A percentile compares a stretch with the other conserved stretches of the same genome.
These are phyloP conservation scores for Trichoderma gamsii DNA, from an alignment of 495 filamentous ascomycete species.

Conservation along the genomic window DNA sequence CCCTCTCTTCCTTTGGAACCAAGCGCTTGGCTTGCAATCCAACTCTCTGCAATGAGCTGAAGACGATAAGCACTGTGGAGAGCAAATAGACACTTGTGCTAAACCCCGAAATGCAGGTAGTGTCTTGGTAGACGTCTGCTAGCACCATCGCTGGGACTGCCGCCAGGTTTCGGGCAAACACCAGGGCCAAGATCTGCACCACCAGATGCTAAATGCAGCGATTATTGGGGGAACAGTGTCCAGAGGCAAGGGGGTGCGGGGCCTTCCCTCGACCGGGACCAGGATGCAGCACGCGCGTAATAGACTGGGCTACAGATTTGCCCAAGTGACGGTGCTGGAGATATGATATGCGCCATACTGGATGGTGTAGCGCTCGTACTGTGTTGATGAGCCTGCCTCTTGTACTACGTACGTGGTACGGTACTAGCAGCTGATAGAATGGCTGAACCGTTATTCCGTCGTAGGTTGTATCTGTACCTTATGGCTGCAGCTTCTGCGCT, in stretches of 20 bases:
- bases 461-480: too few relatives aligned
- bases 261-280: neutral
- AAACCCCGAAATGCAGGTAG: neutral
- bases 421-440: too few relatives aligned
- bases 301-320: neutral
- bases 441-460: neutral
- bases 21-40: too few relatives aligned
- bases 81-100: neutral
- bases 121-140: neutral
- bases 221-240: neutral
- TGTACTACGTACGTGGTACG: too few relatives aligned
- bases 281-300: constrained; percentile 6
- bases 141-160: neutral
- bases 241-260: constrained; percentile 8
- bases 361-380: constrained; percentile 4
- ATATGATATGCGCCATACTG: neutral
- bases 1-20: too few relatives aligned
- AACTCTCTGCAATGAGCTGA: too few relatives aligned
- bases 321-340: neutral
- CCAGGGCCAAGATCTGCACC: constrained; percentile 11
- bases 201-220: neutral
- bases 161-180: neutral
- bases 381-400: neutral
- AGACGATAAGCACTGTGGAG: neutral
- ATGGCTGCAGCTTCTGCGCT: too few relatives aligned